phyloP scores from a whole-genome alignment of 106 monocot genomes.

The Allium sativum region DNA sequence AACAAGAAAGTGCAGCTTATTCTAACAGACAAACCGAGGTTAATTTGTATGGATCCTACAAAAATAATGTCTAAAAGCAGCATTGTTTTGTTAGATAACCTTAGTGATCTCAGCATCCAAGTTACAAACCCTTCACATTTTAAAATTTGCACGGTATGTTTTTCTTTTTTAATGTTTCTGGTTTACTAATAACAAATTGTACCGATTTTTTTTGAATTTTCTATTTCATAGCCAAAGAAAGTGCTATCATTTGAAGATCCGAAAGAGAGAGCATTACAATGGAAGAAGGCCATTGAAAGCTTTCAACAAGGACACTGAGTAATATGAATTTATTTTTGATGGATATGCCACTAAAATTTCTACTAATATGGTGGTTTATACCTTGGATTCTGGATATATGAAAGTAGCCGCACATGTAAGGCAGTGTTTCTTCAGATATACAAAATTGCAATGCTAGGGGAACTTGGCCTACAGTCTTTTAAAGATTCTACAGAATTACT shows the following conservation, averaged over 20 bases:
- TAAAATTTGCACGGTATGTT: conserved; percentile 80
- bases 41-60: conserved; percentile 67
- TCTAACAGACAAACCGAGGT: conserved; percentile 80
- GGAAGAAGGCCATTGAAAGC: conserved; percentile 86
- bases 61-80: conserved; percentile 48
- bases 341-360: neutral
- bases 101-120: conserved; percentile 53
- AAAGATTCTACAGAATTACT: neutral
- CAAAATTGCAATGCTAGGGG: neutral
- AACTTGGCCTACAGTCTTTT: neutral
- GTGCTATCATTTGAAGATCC: conserved; percentile 81
- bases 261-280: conserved; percentile 80
- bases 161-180: neutral
- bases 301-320: conserved; percentile 36
- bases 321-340: neutral
- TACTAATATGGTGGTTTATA: neutral
- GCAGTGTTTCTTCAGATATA: neutral
- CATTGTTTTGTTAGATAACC: conserved; percentile 70
- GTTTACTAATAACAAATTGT: no score
- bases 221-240: conserved; percentile 59
- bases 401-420: neutral
- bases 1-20: conserved; percentile 94
- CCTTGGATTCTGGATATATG: no score
- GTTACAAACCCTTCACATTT: conserved; percentile 72
- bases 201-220: neutral